Evolutionary conservation across 1,284 basidiomycete species (phyloP), one percentile per base, ranked within the genome.

Genomic region (Rhodotorula sp.): DNA sequence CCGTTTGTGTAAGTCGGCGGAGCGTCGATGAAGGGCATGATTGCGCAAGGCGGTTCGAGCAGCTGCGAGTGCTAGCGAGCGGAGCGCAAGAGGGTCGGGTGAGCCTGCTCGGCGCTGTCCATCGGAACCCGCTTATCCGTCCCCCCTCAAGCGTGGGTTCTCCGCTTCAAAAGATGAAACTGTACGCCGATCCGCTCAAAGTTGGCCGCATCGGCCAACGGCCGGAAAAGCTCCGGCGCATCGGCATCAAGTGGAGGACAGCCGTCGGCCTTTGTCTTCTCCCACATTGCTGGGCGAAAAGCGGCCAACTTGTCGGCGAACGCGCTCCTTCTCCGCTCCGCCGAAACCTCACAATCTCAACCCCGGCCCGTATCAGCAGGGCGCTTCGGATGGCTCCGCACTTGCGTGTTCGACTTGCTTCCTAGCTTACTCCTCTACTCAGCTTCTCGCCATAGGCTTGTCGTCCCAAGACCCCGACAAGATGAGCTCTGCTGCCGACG

Each of bases 401-500:
- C 39, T 43, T 8, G 39, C 39, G 39, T 14, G 39, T 43, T 43
- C 39, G 39, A 14, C 39, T 14, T 43, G 39, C 39, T 43, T 43
- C 47, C 21, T 31, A 26, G 4, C 29, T 47, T 49, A 10, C 34
- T 52, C 26, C 26, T 47, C 34, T 26, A 16, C 34, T 1, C 34
- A 21, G 18, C 18, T 26, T 31, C 61, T 63, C n/a, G 15, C 46
- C 43, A 14, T 26, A 43, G 43, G 18, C n/a, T 34, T 21, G 12
- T 64, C 39, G 43, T 18, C 16, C 16, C 18, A 16, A 43, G 39
- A 43, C 39, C 2, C 39, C 39, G 23, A 18, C 18, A n/a, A 10
- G 0, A 67, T 67, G 65, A 62, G 59, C 29, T 20, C 51, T 21
- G 5, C 39, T 31, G 7, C 14, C 43, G 60, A 62, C 60, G 56